Evolutionary conservation across 345 rosid species (phyloP).

Genomic region (Camelina laxa): DNA sequence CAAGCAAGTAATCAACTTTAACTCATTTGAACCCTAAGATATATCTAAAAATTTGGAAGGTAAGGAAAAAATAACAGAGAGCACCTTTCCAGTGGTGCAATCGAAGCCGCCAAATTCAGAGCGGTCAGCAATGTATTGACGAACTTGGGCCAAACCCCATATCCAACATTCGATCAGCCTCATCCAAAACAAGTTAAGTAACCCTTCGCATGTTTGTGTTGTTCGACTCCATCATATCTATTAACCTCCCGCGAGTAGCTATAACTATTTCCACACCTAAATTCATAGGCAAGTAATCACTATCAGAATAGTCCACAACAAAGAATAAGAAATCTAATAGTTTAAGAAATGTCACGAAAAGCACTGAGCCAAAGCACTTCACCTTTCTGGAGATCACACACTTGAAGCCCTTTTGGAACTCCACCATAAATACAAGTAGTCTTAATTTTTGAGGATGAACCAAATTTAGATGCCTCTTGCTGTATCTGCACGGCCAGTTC

Average conservation of each 20-base stretch:
- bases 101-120: conserved; percentile 84
- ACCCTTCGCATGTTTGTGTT: conserved; percentile 93
- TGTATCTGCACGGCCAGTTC: conserved; percentile 99
- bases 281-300: conserved; percentile 21
- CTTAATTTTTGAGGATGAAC: conserved; percentile 92
- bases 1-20: neutral
- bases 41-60: neutral
- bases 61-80: neutral
- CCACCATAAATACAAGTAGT: conserved; percentile 98
- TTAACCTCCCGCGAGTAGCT: conserved; percentile 98
- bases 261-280: conserved; percentile 95
- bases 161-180: conserved; percentile 99
- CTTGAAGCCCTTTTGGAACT: conserved; percentile 99
- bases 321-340: neutral
- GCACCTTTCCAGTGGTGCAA: conserved; percentile 86
- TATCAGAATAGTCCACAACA: neutral
- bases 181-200: conserved; percentile 97
- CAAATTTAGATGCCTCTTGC: conserved; percentile 95
- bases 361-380: conserved; percentile 48
- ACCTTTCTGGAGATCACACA: conserved; percentile 99
- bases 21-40: neutral
- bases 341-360: neutral
- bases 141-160: conserved; percentile 99
- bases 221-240: conserved; percentile 97
- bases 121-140: conserved; percentile 90